Evolutionary conservation across 306 rosid genomes (phyloP).

Genomic region (Cyamopsis tetragonoloba): DNA sequence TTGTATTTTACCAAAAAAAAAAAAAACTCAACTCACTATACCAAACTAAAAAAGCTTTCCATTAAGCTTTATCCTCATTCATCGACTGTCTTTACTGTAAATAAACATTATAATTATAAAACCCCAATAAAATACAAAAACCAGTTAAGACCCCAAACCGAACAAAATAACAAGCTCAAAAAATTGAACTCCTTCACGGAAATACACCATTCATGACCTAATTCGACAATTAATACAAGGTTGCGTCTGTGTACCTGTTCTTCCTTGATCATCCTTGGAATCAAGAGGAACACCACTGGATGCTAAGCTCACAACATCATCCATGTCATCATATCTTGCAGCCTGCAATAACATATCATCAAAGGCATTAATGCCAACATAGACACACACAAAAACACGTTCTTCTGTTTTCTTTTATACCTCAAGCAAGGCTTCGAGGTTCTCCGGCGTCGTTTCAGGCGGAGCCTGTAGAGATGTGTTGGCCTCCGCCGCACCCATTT

Average conservation of each 20-base stretch:
- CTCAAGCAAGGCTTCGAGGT: conserved; percentile 58
- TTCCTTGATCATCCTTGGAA: conserved; percentile 67
- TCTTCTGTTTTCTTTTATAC: too few relatives aligned
- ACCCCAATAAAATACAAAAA: not conserved
- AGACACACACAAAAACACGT: too few relatives aligned
- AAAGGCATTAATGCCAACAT: not conserved
- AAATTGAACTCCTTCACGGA: not conserved
- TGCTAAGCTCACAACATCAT: conserved; percentile 54
- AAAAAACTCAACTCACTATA: not conserved
- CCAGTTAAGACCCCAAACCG: not conserved
- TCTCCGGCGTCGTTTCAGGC: conserved; percentile 27
- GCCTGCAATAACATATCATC: conserved; percentile 36
- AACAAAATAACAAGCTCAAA: not conserved
- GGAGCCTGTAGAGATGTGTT: conserved; percentile 15
- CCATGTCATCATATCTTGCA: conserved; percentile 69
- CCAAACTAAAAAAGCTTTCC: not conserved
- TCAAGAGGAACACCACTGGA: conserved; percentile 56
- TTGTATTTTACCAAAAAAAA: not conserved
- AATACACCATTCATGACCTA: not conserved
- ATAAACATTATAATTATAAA: not conserved
- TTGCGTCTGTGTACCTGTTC: conserved; percentile 48
- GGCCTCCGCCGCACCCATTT: conserved; percentile 43
- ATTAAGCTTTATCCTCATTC: not conserved
- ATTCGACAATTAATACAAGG: not conserved
- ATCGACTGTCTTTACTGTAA: not conserved